Evolutionary conservation across 1,284 basidiomycete species (phyloP), one percentile per base, ranked within the genome.

Genomic region (Schizopora paradoxa): DNA sequence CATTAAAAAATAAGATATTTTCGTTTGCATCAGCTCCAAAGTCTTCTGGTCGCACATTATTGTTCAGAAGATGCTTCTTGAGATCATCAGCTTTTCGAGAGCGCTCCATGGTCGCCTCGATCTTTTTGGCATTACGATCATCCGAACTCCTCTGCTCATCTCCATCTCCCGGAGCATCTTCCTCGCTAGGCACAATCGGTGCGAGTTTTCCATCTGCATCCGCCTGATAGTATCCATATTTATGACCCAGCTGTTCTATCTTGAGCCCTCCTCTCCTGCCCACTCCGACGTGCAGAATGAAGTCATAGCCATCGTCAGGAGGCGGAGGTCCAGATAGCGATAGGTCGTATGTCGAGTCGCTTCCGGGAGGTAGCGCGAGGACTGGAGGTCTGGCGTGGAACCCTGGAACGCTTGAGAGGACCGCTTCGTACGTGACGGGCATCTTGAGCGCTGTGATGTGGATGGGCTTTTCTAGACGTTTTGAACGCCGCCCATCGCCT

Each of bases 211-310:
- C 78, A 4, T 68, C 67, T 11, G 73, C 77, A 54, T 86, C 84
- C 58, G 80, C 82, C 75, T 82, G 77, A 42, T 77, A 68, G 56
- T 85, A 87, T 7, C 82, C 82, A 25, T 75, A 66, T 58, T 83
- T 85, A 59, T 87, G 85, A 1, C 71, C 74, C n/a, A 77, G 59
- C 51, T 74, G 70, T 60, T 87, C 84, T 63, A 86, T 70, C 21
- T 79, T 70, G 43, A 86, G 61, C 0, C 75, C 71, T 0, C 84
- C 85, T 10, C 78, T 69, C 5, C 76, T 75, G 2, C 81, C 82
- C 10, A 81, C 77, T 6, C 85, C 84, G 28, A 87, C 67, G 55
- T 87, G 84, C 54, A 87, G 73, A 40, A 86, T 73, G 51, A 86
- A 76, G 58, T 87, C 84, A 55, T 81, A 87, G n/a, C 82, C 81